These are phyloP conservation scores for Discostella stelligeroides DNA, from an alignment of 108 stramenopile species.

Conservation along the genomic window DNA sequence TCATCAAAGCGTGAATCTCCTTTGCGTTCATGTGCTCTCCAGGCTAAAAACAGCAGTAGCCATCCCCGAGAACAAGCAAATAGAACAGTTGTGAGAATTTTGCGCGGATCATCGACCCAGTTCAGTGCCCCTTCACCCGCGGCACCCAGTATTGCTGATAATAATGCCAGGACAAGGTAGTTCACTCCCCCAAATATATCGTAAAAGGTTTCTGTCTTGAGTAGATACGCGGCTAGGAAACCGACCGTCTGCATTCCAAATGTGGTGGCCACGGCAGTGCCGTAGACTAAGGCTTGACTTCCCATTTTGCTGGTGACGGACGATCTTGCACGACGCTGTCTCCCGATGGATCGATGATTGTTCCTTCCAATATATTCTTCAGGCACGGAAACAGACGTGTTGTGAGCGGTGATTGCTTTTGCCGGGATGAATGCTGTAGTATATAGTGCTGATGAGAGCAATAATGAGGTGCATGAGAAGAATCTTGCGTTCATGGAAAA, in stretches of 20 bases:
- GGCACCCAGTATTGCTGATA: slow-evolving; percentile 32
- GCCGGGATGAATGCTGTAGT: not conserved
- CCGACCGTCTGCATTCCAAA: slow-evolving; percentile 56
- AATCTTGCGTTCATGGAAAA: not conserved
- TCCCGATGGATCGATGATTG: not conserved
- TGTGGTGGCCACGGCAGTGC: slow-evolving; percentile 52
- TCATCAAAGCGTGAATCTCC: slow-evolving; percentile 76
- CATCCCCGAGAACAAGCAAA: slow-evolving; percentile 61
- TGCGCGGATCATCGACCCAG: slow-evolving; percentile 43
- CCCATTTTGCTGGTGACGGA: slow-evolving; percentile 8
- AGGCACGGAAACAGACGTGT: not conserved
- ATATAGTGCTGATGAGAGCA: not conserved
- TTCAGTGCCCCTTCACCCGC: slow-evolving; percentile 5
- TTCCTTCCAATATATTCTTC: no score
- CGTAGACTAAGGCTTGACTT: slow-evolving; percentile 36
- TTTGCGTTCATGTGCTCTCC: slow-evolving; percentile 68
- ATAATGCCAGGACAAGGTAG: slow-evolving; percentile 53
- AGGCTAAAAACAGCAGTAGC: slow-evolving; percentile 64
- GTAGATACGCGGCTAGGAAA: slow-evolving; percentile 53
- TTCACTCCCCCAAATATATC: slow-evolving; percentile 71
- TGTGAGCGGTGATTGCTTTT: not conserved
- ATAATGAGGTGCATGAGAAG: not conserved
- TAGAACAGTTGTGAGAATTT: slow-evolving; percentile 45
- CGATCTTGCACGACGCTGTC: slow-evolving; percentile 2
- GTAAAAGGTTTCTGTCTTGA: slow-evolving; percentile 69